These are phyloP conservation scores for Cyberlindnera japonica DNA, from an alignment of 805 yeast species.

Conservation along the genomic window DNA sequence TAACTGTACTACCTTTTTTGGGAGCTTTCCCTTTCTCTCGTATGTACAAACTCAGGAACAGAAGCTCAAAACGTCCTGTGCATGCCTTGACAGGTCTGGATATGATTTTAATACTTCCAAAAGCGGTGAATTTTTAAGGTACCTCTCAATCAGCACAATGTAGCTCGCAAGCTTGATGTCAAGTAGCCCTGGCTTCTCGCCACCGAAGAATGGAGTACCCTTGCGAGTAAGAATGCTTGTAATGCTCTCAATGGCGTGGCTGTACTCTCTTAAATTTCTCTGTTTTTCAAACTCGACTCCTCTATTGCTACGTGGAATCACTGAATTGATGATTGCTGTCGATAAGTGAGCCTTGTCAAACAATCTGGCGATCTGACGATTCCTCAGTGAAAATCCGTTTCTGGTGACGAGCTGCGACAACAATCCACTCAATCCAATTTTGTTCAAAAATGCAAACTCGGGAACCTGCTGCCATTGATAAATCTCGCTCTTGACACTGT, in stretches of 20 bases:
- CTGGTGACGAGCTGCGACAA: constrained; percentile 28
- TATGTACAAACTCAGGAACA: constrained; percentile 7
- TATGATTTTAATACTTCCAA: constrained; percentile 5
- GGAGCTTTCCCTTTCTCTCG: not conserved
- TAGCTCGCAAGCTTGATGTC: constrained; percentile 34
- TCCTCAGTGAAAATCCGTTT: constrained; percentile 35
- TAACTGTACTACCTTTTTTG: not conserved
- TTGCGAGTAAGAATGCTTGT: constrained; percentile 19
- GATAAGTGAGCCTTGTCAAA: constrained; percentile 4
- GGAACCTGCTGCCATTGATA: constrained; percentile 21
- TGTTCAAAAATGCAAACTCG: constrained; percentile 10
- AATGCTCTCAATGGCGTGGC: constrained; percentile 26
- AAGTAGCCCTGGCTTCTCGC: constrained; percentile 24
- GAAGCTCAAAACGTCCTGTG: constrained; percentile 15
- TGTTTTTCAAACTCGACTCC: constrained; percentile 17
- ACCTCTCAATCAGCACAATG: constrained; percentile 23
- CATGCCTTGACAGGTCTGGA: constrained; percentile 16
- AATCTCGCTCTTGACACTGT: constrained; percentile 21
- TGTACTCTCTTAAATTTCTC: constrained; percentile 23
- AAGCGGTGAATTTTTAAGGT: constrained; percentile 13
- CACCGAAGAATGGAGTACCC: constrained; percentile 16
- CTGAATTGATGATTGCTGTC: not conserved
- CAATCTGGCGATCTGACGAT: constrained; percentile 29
- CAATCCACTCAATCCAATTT: constrained; percentile 11
- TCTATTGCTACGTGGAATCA: constrained; percentile 9